phyloP scores from a whole-genome alignment of 169 alveolate genomes.

The Eimeria sp. region DNA sequence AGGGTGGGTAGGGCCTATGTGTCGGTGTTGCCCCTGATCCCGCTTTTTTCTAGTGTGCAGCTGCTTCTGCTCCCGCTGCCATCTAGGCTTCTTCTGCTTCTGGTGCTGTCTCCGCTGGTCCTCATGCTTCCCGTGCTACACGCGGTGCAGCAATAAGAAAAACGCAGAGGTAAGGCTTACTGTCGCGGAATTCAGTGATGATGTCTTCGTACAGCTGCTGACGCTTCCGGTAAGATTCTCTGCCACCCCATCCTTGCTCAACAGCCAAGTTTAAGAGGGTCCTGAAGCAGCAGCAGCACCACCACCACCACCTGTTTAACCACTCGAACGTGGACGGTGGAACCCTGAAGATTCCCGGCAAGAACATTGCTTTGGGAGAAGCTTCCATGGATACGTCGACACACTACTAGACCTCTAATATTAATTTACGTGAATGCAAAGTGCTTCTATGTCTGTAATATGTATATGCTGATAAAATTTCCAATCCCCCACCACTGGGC shows the following conservation, averaged over 20 bases:
- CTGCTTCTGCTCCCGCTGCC: not conserved
- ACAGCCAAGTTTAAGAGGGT: constrained; percentile 75
- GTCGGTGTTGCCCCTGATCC: not conserved
- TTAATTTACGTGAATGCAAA: not conserved
- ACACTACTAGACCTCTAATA: not conserved
- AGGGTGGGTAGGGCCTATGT: no score
- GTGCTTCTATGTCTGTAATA: not conserved
- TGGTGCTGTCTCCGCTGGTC: not conserved
- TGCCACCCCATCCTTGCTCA: constrained; percentile 83
- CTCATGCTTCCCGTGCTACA: not conserved
- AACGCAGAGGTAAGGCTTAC: not conserved
- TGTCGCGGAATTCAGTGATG: constrained; percentile 11
- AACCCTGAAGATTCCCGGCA: no score
- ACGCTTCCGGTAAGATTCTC: constrained; percentile 63
- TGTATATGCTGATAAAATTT: not conserved
- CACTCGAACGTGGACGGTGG: not conserved
- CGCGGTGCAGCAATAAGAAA: not conserved
- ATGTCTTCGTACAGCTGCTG: constrained; percentile 72
- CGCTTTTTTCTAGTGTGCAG: not conserved
- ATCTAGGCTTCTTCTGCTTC: not conserved
- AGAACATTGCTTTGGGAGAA: not conserved
- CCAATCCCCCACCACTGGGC: constrained; percentile 72
- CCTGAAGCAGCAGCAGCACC: constrained; percentile 60
- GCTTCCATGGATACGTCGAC: not conserved
- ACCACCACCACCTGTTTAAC: not conserved